A percentile compares a stretch with the other conserved stretches of the same genome.
Evolutionary conservation across 257 asterid genomes (phyloP).

Genomic region (Solanum piurae): DNA sequence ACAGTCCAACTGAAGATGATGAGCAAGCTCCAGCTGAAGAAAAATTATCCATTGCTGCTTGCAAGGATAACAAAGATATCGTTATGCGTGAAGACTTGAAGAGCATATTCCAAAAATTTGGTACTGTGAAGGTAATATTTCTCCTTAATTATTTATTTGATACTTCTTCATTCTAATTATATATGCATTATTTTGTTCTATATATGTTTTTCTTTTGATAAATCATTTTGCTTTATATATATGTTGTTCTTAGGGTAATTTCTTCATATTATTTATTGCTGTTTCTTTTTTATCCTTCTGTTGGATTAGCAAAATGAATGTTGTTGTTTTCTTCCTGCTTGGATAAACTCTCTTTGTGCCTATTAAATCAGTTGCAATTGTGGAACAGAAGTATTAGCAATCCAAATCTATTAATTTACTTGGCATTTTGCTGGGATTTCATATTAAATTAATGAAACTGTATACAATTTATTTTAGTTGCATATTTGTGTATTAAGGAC

Average conservation of each 20-base stretch:
- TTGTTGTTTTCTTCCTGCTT: background rate
- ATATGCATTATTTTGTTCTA: background rate
- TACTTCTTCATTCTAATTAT: background rate
- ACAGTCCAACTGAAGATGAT: conserved; percentile 18
- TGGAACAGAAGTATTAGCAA: background rate
- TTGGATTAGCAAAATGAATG: background rate
- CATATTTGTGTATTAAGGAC: background rate
- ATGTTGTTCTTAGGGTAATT: background rate
- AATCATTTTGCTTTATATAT: background rate
- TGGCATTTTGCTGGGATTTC: too few relatives aligned
- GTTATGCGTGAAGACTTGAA: conserved; percentile 85
- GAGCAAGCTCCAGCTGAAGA: conserved; percentile 31
- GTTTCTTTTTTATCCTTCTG: background rate
- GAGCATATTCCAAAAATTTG: conserved; percentile 55
- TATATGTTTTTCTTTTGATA: background rate
- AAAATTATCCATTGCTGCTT: conserved; percentile 21
- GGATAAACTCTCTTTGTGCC: background rate
- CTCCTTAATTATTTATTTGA: background rate
- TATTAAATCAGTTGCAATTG: background rate
- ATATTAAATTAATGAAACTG: background rate
- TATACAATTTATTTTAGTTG: background rate
- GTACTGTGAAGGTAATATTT: conserved; percentile 63
- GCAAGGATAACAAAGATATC: conserved; percentile 59
- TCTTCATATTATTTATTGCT: background rate
- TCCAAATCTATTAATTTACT: background rate